These are phyloP conservation scores for Pythium monospermum DNA, from an alignment of 352 stramenopile species.

Conservation along the genomic window DNA sequence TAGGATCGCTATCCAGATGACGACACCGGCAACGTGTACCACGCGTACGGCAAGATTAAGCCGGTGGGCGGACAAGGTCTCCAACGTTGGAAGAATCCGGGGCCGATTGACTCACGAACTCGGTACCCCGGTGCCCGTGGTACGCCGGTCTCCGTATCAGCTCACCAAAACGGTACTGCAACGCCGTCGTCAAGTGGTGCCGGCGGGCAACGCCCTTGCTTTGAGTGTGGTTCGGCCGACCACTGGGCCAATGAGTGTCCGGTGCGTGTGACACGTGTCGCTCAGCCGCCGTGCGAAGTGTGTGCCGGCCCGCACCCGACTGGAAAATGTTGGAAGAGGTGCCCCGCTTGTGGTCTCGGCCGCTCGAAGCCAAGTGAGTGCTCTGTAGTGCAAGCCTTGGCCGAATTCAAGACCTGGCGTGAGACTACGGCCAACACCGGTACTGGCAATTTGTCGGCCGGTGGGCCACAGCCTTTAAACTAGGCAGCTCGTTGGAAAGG, in stretches of 20 bases:
- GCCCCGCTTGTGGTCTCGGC: constrained; percentile 1
- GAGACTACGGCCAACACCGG: background rate
- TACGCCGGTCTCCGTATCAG: too few relatives aligned
- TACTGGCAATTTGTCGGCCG: background rate
- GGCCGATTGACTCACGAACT: too few relatives aligned
- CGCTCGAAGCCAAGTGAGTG: constrained; percentile 8
- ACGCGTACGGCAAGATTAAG: too few relatives aligned
- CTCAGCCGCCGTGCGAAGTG: background rate
- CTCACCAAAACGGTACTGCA: too few relatives aligned
- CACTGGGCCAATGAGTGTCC: constrained; percentile 2
- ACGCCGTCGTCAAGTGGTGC: too few relatives aligned
- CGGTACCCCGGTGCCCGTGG: too few relatives aligned
- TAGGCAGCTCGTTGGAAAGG: constrained; percentile 15
- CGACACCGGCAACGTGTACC: too few relatives aligned
- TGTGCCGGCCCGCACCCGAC: background rate
- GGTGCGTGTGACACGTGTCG: background rate
- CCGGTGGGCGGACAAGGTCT: too few relatives aligned
- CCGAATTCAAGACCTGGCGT: constrained; percentile 7
- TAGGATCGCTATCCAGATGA: too few relatives aligned
- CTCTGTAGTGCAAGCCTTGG: background rate
- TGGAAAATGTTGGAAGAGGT: constrained; percentile 12
- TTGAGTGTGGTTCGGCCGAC: background rate
- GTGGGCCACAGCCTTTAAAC: constrained; percentile 17
- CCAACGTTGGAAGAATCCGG: too few relatives aligned
- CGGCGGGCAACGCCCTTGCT: too few relatives aligned